Base-by-base conservation (phyloP, 495 filamentous ascomycete species). In the Evernia prunastri region DNA sequence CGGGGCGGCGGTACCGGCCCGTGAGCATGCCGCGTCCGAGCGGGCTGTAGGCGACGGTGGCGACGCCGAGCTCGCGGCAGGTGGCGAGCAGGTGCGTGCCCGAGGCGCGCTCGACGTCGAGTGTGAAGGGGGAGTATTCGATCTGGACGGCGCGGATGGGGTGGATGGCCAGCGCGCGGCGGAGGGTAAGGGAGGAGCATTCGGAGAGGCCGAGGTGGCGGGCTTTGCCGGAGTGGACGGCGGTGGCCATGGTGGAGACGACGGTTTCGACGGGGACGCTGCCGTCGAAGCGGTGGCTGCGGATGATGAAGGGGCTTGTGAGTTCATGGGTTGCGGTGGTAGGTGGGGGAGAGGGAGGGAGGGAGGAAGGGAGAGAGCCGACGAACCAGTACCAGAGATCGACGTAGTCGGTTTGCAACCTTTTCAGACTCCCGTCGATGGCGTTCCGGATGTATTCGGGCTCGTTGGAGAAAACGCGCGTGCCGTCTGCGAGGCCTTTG, bases 131-230 rank as follows among this genome's bases (percentile, higher is more conserved):
- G 12, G 73, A 73, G 43, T 72, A 85, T 72, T 87, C 84, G 27
- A 85, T 75, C 69, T 87, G 81, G 25, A 84, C 79, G 23, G 80
- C 80, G 42, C 77, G 68, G 53, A 88, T 79, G 20, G 77, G 83
- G 36, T 80, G 75, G 18, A 86, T 65, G 58, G 77, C 79, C 66
- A 73, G 64, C 3, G 85, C 85, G n/a, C 87, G 82, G 0, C 84
- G 81, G 20, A 89, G 75, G 0, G 85, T 83, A 1, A 78, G 72
- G 0, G 84, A 76, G 58, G 77, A 80, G 65, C 81, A 80, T 66
- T 89, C 87, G 56, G 72, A 56, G 27, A 86, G 68, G 13, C 84
- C 83, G 1, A 87, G 68, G 53, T 82, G 73, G 10, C 73, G 72
- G 61, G 85, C 81, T 61, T 86, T 77, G 35, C 78, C 76, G 45